phyloP scores from a whole-genome alignment of 1,284 basidiomycete genomes.

The Cryptococcus sp. region DNA sequence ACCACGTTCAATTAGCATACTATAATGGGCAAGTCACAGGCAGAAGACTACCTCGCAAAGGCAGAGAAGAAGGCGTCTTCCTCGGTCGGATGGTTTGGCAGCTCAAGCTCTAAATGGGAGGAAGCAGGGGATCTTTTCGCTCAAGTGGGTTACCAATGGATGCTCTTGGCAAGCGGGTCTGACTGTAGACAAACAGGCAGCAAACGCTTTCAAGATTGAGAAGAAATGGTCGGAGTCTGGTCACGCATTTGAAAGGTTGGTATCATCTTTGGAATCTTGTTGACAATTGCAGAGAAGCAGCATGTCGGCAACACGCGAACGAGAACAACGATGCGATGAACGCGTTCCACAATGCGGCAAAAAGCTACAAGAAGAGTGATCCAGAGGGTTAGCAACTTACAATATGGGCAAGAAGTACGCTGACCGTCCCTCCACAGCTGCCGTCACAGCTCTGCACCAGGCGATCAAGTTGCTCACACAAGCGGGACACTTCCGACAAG shows the following conservation, averaged over 20 bases:
- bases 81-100: conserved; percentile 80
- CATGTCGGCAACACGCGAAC: conserved; percentile 81
- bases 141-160: conserved; percentile 24
- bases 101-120: conserved; percentile 76
- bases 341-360: conserved; percentile 95
- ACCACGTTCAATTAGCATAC: conserved; percentile 1
- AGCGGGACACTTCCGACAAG: conserved; percentile 90
- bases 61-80: conserved; percentile 89
- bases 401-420: background rate
- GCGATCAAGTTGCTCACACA: conserved; percentile 82
- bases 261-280: background rate
- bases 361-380: conserved; percentile 84
- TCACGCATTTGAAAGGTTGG: conserved; percentile 70
- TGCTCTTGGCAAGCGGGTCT: background rate
- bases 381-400: conserved; percentile 68
- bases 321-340: conserved; percentile 92
- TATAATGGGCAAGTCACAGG: conserved; percentile 44
- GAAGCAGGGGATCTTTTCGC: conserved; percentile 88
- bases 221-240: conserved; percentile 89
- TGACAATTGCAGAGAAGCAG: conserved; percentile 64
- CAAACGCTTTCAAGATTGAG: conserved; percentile 93
- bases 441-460: conserved; percentile 82
- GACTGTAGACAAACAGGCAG: conserved; percentile 65
- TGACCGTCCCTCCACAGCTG: conserved; percentile 63
- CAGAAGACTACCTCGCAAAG: conserved; percentile 66